Percentiles rank a stretch among this genome's conserved stretches.
Conservation (phyloP, 345 rosid genomes). For the Aethionema arabicum region DNA sequence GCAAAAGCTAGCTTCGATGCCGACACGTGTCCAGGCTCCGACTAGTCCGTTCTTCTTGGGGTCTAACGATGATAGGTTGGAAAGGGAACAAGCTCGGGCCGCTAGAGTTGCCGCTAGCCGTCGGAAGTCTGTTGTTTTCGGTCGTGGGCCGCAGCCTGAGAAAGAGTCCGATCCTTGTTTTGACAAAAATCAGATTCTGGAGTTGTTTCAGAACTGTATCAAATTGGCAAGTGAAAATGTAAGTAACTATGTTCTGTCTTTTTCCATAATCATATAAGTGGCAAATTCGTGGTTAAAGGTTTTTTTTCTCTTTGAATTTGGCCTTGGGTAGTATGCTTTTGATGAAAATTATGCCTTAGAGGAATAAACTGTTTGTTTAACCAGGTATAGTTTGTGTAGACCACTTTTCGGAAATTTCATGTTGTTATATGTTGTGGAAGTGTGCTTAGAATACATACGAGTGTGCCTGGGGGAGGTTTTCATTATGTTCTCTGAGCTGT, state of each 20-base stretch:
- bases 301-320: neutral
- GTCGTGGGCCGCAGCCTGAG: slow-evolving; percentile 35
- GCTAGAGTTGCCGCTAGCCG: slow-evolving; percentile 85
- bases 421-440: neutral
- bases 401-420: neutral
- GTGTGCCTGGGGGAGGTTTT: neutral
- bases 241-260: slow-evolving; percentile 13
- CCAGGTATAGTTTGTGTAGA: slow-evolving; percentile 7
- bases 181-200: slow-evolving; percentile 76
- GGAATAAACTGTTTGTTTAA: neutral
- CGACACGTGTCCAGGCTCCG: slow-evolving; percentile 73
- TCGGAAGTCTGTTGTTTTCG: slow-evolving; percentile 51
- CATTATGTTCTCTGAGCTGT: neutral
- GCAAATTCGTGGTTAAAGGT: neutral
- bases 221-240: slow-evolving; percentile 96
- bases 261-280: neutral
- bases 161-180: slow-evolving; percentile 56
- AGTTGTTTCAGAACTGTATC: slow-evolving; percentile 83
- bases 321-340: neutral
- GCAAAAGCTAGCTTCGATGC: slow-evolving; percentile 48
- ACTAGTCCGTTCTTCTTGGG: slow-evolving; percentile 74
- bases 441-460: slow-evolving; percentile 4
- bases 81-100: slow-evolving; percentile 88
- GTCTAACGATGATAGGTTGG: slow-evolving; percentile 76
- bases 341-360: slow-evolving; percentile 8